Evolutionary conservation across 1,284 basidiomycete genomes (phyloP), one percentile per base, ranked within the genome.

Genomic region (Melampsora americana): DNA sequence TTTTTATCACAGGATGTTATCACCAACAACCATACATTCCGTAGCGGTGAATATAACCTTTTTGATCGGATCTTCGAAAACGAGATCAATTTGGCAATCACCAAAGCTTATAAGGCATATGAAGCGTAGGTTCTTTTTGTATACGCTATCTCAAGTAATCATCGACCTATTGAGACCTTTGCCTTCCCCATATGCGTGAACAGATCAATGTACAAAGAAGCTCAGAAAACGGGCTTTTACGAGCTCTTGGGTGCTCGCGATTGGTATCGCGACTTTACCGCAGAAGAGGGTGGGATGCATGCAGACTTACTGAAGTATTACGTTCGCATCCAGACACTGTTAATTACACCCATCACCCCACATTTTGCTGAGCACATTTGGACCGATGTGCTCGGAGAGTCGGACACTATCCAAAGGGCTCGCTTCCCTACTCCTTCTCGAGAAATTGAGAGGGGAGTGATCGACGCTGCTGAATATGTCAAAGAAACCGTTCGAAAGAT

Each of bases 351-450:
- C 67, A 89, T 99, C 83, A 93, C 94, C 0, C 95, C 95, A 0
- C 96, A 99, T 85, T 93, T 93, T 83, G 88, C 94, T 67, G 95
- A 99, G 82, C 92, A 95, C 85, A 87, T 99, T 80, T 95, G 92
- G 90, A 85, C 86, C 46, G 84, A 86, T 32, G 86, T 96, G 78
- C 87, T 97, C 77, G 88, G 90, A 78, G 88, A 90, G 79, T 85
- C 88, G 9, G 85, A 86, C 28, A 91, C 93, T 18, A 87, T 98
- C 65, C 95, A 99, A 83, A 83, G 85, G 35, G 94, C 94, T 1
- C 85, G 84, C 7, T 96, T 90, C 89, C 93, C 94, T 0, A 87
- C 80, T 70, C 73, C 78, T 0, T 32, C 53, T 39, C 70, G 66
- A 30, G 46, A 23, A 5, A 62, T 73, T 3, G 62, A 73, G 28